Conservation (phyloP, 164 flowering plant genomes). For the Paratinospora sagittata region DNA sequence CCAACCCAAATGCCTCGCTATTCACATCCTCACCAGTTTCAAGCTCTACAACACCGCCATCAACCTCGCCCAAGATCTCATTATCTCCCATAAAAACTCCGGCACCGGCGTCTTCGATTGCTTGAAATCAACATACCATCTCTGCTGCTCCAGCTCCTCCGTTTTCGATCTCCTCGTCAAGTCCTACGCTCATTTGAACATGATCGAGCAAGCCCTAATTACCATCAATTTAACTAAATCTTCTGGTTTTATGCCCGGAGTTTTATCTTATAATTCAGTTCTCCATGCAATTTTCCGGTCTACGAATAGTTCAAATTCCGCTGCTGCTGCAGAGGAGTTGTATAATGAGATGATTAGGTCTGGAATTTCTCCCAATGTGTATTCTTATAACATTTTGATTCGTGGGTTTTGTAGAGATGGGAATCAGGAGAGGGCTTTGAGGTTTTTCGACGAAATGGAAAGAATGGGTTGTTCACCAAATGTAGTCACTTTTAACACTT, state of each 20-base stretch:
- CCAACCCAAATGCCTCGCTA: conserved; percentile 43
- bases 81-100: conserved; percentile 14
- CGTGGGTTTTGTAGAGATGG: conserved; percentile 50
- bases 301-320: conserved; percentile 14
- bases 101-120: conserved; percentile 35
- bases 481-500: conserved; percentile 75
- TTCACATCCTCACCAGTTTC: conserved; percentile 73
- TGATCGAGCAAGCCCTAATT: conserved; percentile 43
- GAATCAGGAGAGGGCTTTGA: conserved; percentile 49
- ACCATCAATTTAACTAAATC: conserved; percentile 42
- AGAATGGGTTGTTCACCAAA: conserved; percentile 62
- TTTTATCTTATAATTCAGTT: conserved; percentile 67
- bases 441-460: conserved; percentile 51
- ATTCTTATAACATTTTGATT: conserved; percentile 66
- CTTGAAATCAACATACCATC: conserved; percentile 47
- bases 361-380: conserved; percentile 66
- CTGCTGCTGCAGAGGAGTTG: conserved; percentile 40
- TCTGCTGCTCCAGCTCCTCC: conserved; percentile 54
- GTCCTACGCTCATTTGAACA: conserved; percentile 45
- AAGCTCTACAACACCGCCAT: conserved; percentile 66
- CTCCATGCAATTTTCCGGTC: conserved; percentile 49
- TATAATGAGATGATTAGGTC: conserved; percentile 43
- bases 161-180: conserved; percentile 77
- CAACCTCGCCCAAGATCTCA: conserved; percentile 42
- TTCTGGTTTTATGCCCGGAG: conserved; percentile 71